A percentile compares a stretch with the other conserved stretches of the same genome.
Evolutionary conservation across 2,329 filamentous ascomycete species (phyloP).

Genomic region (Microcera coccophila): DNA sequence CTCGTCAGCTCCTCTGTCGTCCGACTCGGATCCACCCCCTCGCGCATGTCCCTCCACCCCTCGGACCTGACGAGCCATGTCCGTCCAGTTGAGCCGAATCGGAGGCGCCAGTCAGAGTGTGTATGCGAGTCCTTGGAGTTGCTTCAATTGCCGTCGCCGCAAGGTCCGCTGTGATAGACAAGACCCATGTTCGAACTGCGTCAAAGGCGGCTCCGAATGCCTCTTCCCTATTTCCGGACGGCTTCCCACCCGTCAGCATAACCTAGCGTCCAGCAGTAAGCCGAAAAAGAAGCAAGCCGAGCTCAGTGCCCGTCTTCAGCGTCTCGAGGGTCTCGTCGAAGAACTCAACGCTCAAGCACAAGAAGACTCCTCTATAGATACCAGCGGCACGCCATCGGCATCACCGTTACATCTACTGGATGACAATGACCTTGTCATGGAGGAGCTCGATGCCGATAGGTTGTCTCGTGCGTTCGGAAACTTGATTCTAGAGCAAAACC

Average conservation of each 20-base stretch:
- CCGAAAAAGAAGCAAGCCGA: slow-evolving; percentile 1
- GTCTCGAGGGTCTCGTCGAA: neutral
- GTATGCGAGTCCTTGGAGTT: neutral
- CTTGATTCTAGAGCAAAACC: neutral
- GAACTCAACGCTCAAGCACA: neutral
- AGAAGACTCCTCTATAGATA: neutral
- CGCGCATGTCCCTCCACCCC: too few relatives aligned
- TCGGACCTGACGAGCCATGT: too few relatives aligned
- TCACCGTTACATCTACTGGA: slow-evolving; percentile 5
- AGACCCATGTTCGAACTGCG: neutral
- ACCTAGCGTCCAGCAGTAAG: neutral
- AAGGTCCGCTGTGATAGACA: neutral
- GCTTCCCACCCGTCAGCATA: neutral
- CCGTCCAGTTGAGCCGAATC: too few relatives aligned
- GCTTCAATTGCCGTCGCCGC: neutral
- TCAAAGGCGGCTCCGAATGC: neutral
- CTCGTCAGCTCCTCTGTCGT: too few relatives aligned
- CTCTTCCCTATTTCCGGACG: neutral
- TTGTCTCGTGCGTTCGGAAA: neutral
- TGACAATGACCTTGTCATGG: neutral
- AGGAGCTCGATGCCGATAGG: neutral
- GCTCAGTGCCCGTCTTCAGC: neutral
- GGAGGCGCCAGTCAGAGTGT: neutral
- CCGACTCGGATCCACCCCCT: too few relatives aligned
- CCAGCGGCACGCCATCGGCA: too few relatives aligned